Evolutionary conservation across 176 grass and related monocot species (phyloP).

Genomic region (Canna indica): DNA sequence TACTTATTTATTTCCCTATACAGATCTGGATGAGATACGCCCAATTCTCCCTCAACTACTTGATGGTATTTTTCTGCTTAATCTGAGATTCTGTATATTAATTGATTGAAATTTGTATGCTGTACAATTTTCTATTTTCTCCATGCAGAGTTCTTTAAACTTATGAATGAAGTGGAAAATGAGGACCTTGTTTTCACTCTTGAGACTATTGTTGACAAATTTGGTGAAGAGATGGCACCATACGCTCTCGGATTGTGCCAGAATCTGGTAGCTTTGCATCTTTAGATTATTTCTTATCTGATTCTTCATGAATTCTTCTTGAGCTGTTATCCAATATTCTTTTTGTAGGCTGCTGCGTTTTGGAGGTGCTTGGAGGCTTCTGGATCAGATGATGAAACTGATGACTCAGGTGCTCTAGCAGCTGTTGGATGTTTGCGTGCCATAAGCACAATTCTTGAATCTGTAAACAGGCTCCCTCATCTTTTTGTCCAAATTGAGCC

Average conservation of each 20-base stretch:
- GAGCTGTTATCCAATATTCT: not conserved
- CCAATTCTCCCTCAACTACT: conserved; percentile 81
- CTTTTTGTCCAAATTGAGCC: conserved; percentile 79
- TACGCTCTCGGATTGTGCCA: conserved; percentile 88
- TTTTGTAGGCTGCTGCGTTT: conserved; percentile 61
- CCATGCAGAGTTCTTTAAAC: conserved; percentile 74
- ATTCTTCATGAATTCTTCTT: not conserved
- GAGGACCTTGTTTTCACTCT: conserved; percentile 93
- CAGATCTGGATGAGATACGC: conserved; percentile 80
- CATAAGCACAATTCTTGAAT: conserved; percentile 94
- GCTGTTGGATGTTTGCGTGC: conserved; percentile 90
- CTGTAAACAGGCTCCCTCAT: conserved; percentile 71
- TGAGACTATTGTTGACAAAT: conserved; percentile 92
- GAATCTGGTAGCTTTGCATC: conserved; percentile 44
- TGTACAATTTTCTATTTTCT: not conserved
- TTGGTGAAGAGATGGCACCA: conserved; percentile 96
- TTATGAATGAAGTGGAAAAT: conserved; percentile 91
- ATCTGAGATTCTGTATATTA: conserved; percentile 10
- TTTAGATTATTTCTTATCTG: not conserved
- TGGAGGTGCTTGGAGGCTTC: conserved; percentile 72
- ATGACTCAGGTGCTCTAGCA: conserved; percentile 83
- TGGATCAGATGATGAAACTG: conserved; percentile 75
- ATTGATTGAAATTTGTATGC: not conserved
- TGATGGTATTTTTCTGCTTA: conserved; percentile 52
- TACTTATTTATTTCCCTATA: conserved; percentile 1